Base-by-base conservation (phyloP, 177 flowering plant species). In the Telopea speciosissima region DNA sequence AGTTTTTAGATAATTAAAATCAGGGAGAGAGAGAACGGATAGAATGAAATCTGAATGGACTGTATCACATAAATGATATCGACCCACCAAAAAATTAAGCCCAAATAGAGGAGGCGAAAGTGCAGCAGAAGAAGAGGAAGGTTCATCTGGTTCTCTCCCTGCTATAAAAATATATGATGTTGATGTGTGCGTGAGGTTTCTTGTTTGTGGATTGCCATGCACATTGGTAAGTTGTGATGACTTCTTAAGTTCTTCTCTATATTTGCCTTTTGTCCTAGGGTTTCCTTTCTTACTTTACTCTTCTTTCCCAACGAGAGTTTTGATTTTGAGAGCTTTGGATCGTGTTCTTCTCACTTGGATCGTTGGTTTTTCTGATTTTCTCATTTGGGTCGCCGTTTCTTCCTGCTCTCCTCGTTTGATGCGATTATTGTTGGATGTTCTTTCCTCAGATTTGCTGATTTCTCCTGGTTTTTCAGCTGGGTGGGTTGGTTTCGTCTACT, bases 141-240 rank as follows among this genome's bases (percentile, higher is more conserved):
- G 77, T 54, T 76, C 85, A 45, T 63, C 79, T 42, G 89, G 68
- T 65, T 40, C 72, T 23, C 88, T 88, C 72, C 90, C 99, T 73
- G 84, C 92, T 45, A 81, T 96, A 80, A 89, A 85, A 76, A 88
- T 96, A 75, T 84, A 90, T 80, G 97, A 93, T 73, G 97, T 93
- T 73, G 97, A 90, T 69, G 88, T 93, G 69, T 86, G 8, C 74
- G 65, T 88, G 84, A 87, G 94, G 73, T 90, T 93, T 86, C 97
- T 96, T 80, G 79, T 93, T 45, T 96, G 99, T 79, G 99, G 99
- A 62, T 69, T 73, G 52, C 84, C 89, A 59, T 83, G 87, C 76
- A 71, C 84, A 17, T 75, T 81, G 93, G 99, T 96, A 74, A 81
- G 86, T 77, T 64, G 26, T 25, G 7, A 45, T 12, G n/a, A n/a